Percentiles rank a stretch among this genome's conserved stretches.
Conservation (phyloP, 2,329 filamentous ascomycete species). For the Fusarium annulatum region DNA sequence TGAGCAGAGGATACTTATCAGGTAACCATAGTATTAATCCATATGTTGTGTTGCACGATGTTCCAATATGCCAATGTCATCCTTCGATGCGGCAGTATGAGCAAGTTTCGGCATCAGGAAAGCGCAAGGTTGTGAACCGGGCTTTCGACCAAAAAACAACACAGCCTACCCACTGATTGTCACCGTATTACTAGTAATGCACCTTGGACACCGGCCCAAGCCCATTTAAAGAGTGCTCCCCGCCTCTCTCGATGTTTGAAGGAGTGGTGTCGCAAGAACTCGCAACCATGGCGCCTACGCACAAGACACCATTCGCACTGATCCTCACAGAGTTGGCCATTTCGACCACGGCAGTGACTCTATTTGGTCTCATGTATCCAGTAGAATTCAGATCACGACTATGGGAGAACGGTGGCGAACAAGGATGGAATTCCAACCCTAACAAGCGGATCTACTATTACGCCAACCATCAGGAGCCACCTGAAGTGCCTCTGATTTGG, state of each 20-base stretch:
- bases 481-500: constrained; percentile 45
- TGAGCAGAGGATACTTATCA: accelerated
- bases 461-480: constrained; percentile 46
- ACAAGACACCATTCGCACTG: constrained; percentile 21
- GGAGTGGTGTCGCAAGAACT: not conserved
- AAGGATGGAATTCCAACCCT: constrained; percentile 48
- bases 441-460: constrained; percentile 46
- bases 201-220: not conserved
- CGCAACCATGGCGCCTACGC: constrained; percentile 14
- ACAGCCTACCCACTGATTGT: not conserved
- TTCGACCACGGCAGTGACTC: constrained; percentile 2
- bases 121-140: not conserved
- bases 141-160: not conserved
- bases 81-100: constrained; percentile 47
- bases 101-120: constrained; percentile 45
- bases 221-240: constrained; percentile 7
- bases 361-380: constrained; percentile 43
- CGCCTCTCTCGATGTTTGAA: not conserved
- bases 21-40: accelerated
- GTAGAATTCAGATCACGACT: constrained; percentile 39
- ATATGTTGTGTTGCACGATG: not conserved
- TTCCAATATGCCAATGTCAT: not conserved
- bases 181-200: not conserved
- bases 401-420: constrained; percentile 45
- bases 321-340: constrained; percentile 37